Evolutionary conservation across 495 filamentous ascomycete species (phyloP).

Genomic region (Aspergillus ostianus): DNA sequence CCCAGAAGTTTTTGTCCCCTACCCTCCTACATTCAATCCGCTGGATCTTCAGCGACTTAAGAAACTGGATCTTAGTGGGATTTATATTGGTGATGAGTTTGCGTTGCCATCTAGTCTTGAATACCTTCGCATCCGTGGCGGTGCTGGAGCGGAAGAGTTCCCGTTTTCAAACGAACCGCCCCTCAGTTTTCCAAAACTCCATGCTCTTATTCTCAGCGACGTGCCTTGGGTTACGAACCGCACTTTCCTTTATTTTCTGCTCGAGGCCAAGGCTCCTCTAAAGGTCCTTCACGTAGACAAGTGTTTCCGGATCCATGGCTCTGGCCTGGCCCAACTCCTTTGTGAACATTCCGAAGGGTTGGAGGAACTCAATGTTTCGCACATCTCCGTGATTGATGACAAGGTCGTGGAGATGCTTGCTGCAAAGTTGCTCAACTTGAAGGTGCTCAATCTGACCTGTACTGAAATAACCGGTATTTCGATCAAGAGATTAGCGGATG

Average conservation of each 20-base stretch:
- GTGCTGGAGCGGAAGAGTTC: conserved; percentile 19
- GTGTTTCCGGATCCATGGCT: conserved; percentile 21
- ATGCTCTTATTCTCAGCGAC: conserved; percentile 33
- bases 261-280: conserved; percentile 25
- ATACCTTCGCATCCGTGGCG: conserved; percentile 30
- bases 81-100: conserved; percentile 19
- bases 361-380: conserved; percentile 31
- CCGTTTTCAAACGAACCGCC: conserved; percentile 11
- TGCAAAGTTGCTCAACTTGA: conserved; percentile 23
- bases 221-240: conserved; percentile 21
- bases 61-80: conserved; percentile 31
- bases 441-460: conserved; percentile 33
- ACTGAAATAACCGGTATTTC: conserved; percentile 35
- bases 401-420: conserved; percentile 13
- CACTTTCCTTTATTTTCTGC: conserved; percentile 20
- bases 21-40: conserved; percentile 20
- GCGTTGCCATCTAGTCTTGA: conserved; percentile 32
- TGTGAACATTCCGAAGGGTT: conserved; percentile 18
- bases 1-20: conserved; percentile 23
- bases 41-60: conserved; percentile 25
- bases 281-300: conserved; percentile 29
- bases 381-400: conserved; percentile 27
- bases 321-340: conserved; percentile 9
- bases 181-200: conserved; percentile 28
- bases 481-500: conserved; percentile 33